A percentile compares a stretch with the other conserved stretches of the same genome.
phyloP scores from a whole-genome alignment of 2,329 filamentous ascomycete genomes.

The Exophiala bonariae region DNA sequence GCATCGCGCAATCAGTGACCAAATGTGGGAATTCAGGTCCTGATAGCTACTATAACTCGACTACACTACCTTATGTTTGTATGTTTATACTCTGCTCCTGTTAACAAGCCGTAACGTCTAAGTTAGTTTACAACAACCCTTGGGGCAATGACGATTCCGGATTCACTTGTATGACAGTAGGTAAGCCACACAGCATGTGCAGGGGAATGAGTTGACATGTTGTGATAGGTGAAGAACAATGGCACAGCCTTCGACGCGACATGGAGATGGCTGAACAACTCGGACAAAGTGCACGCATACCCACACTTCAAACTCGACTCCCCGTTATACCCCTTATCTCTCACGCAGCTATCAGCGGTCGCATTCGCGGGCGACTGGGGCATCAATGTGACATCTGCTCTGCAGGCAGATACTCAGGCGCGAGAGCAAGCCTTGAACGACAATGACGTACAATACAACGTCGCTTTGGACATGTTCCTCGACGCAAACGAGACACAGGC shows the following conservation, averaged over 20 bases:
- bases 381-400: slow-evolving; percentile 5
- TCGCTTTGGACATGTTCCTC: slow-evolving; percentile 12
- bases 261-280: slow-evolving; percentile 7
- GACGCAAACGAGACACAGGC: slow-evolving; percentile 2
- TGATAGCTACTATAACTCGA: slow-evolving; percentile 6
- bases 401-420: neutral
- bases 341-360: slow-evolving; percentile 1
- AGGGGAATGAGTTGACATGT: neutral
- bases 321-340: slow-evolving; percentile 1
- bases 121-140: slow-evolving; percentile 7
- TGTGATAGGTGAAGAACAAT: slow-evolving; percentile 8
- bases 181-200: neutral
- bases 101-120: neutral
- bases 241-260: slow-evolving; percentile 12
- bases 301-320: slow-evolving; percentile 13
- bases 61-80: slow-evolving; percentile 17
- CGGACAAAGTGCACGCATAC: slow-evolving; percentile 9
- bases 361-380: slow-evolving; percentile 1
- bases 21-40: slow-evolving; percentile 3
- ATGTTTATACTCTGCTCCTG: neutral
- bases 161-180: slow-evolving; percentile 6
- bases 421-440: slow-evolving; percentile 1
- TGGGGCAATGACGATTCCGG: slow-evolving; percentile 8
- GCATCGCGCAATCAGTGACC: slow-evolving; percentile 3
- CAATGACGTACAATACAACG: slow-evolving; percentile 8